Evolutionary conservation across 2,329 filamentous ascomycete genomes (phyloP), one percentile per base, ranked within the genome.

Genomic region (Diplocarpon rosae): DNA sequence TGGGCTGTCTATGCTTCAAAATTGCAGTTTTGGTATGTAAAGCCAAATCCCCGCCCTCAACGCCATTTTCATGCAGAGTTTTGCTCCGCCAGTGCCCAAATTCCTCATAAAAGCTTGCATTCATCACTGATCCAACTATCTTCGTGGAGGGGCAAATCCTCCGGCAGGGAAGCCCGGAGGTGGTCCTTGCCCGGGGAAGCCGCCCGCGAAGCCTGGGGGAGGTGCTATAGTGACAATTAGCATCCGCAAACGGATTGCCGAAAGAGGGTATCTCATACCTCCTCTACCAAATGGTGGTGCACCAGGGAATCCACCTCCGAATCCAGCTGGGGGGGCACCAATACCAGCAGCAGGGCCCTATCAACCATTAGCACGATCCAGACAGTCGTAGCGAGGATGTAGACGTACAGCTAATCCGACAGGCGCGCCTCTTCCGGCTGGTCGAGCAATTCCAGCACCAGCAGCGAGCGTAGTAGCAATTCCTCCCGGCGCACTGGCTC

Each of bases 401-500:
- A 42, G 43, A 63, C 72, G 53, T 68, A 78, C 89, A 58, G 87
- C 86, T 52, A 96, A 73, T 43, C 89, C 88, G 58, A 90, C 76
- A 28, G 86, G 82, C 31, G 50, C 75, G 70, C 92, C 92, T 65
- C 92, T 78, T 57, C 92, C 92, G 59, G 89, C 89, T 56, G 92
- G 88, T 62, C 88, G 83, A 53, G 87, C 83, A 55, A 96, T 87
- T 59, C 92, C 92, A 52, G 89, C 85, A 39, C 92, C 92, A 55
- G 87, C 78, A 50, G 82, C 74, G 56, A 95, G 72, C 42, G 83
- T 78, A 34, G 83, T 69, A 35, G 71, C 66, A 34, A 69, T 72
- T 46, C 81, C 83, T 48, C 80, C 77, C 28, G 83, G 73, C 27
- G 78, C 78, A 53, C 75, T 78, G 65, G 84, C 83, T 61, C 89